phyloP scores from a whole-genome alignment of 2,329 filamentous ascomycete genomes.

The Clarireedia paspali region DNA sequence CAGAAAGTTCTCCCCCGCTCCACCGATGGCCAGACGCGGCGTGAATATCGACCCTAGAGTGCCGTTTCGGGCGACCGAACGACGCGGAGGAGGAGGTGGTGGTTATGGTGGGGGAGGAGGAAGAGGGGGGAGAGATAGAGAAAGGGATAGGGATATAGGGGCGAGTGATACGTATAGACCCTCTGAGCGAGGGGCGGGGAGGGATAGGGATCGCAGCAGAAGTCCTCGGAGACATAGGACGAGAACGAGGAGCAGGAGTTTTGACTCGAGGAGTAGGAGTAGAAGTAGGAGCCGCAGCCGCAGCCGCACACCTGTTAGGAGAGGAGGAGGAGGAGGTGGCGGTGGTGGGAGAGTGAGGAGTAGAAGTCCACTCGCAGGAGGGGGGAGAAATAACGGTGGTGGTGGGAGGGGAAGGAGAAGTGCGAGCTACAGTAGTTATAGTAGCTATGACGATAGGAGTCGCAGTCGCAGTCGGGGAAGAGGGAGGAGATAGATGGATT shows the following conservation, averaged over 20 bases:
- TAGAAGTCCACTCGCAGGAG: conserved; percentile 1
- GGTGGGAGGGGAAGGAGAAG: conserved; percentile 40
- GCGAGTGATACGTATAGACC: neutral
- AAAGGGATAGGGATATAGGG: neutral
- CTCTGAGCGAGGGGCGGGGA: neutral
- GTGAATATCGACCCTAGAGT: conserved; percentile 50
- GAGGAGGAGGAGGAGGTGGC: neutral
- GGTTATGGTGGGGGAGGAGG: conserved; percentile 6
- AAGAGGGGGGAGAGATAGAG: conserved; percentile 11
- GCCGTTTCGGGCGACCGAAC: conserved; percentile 10
- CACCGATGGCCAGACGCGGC: conserved; percentile 60
- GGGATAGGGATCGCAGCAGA: neutral
- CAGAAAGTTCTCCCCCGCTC: conserved; percentile 67
- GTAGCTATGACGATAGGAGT: conserved; percentile 43
- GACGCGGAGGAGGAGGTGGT: conserved; percentile 6
- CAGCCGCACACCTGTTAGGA: neutral
- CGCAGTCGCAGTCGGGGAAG: conserved; percentile 25
- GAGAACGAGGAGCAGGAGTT: neutral
- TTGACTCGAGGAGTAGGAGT: neutral
- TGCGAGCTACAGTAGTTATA: conserved; percentile 56
- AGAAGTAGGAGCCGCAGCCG: neutral
- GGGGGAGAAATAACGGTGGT: conserved; percentile 18
- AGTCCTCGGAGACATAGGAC: neutral
- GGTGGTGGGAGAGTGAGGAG: neutral
- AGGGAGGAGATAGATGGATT: neutral